Conservation (phyloP, 768 basidiomycete species). For the Stropharia rugosoannulata region DNA sequence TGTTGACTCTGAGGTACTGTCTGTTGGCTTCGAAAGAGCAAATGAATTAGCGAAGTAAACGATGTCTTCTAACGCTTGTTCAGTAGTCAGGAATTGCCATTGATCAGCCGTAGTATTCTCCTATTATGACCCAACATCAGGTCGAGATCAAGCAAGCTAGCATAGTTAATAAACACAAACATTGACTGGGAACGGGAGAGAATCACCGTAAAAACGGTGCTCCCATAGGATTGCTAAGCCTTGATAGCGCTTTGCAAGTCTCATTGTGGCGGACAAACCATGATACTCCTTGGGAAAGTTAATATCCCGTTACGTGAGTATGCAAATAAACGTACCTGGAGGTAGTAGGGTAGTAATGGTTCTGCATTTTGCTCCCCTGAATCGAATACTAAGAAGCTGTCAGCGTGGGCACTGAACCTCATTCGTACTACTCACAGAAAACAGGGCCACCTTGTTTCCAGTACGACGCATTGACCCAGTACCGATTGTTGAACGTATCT, state of each 20-base stretch:
- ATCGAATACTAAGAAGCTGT: conserved; percentile 39
- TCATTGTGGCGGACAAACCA: conserved; percentile 48
- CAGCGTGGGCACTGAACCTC: not conserved
- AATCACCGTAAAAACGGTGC: conserved; percentile 48
- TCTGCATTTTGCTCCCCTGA: conserved; percentile 51
- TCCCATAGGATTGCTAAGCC: conserved; percentile 52
- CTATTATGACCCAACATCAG: conserved; percentile 17
- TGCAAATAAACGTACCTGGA: conserved; percentile 19
- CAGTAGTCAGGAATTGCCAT: conserved; percentile 47
- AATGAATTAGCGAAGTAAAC: conserved; percentile 48
- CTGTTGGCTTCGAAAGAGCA: not conserved
- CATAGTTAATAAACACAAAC: conserved; percentile 20
- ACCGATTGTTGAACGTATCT: conserved; percentile 42
- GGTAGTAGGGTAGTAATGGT: conserved; percentile 46
- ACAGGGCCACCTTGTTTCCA: conserved; percentile 48
- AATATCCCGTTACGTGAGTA: not conserved
- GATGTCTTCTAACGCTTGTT: conserved; percentile 50
- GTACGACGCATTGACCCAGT: conserved; percentile 49
- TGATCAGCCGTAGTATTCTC: conserved; percentile 44
- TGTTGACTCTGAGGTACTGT: not conserved
- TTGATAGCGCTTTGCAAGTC: conserved; percentile 42
- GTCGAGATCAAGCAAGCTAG: too few species aligned
- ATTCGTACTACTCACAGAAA: conserved; percentile 31
- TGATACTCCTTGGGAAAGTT: conserved; percentile 37
- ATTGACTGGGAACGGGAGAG: conserved; percentile 46